Evolutionary conservation across 2,329 filamentous ascomycete species (phyloP).

Genomic region (Alternaria arbusti): DNA sequence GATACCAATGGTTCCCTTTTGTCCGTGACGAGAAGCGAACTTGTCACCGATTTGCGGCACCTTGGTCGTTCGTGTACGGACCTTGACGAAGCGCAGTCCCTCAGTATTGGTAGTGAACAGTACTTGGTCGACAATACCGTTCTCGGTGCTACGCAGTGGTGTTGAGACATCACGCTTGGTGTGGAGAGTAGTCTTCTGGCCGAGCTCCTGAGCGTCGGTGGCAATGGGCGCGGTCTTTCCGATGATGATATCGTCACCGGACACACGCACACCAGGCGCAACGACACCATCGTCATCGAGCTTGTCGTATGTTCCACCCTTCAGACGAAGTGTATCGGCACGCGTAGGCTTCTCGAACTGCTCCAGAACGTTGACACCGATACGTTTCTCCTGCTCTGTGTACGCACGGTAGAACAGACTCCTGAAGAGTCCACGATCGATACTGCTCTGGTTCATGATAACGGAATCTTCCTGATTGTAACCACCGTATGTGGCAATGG

Average conservation of each 20-base stretch:
- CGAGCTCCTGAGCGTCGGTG: conserved; percentile 89
- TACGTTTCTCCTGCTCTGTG: conserved; percentile 94
- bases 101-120: conserved; percentile 94
- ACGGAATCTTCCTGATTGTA: conserved; percentile 99
- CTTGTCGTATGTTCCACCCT: conserved; percentile 96
- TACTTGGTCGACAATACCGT: conserved; percentile 93
- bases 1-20: conserved; percentile 99
- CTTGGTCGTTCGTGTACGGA: conserved; percentile 96
- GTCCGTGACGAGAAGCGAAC: conserved; percentile 97
- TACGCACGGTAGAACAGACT: conserved; percentile 98
- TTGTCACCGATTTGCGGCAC: conserved; percentile 99
- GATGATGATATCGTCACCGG: conserved; percentile 98
- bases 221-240: conserved; percentile 97
- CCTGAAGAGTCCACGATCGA: conserved; percentile 95
- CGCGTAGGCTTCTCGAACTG: conserved; percentile 94
- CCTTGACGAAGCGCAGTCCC: conserved; percentile 94
- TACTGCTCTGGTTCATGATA: conserved; percentile 99
- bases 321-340: conserved; percentile 85
- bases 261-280: conserved; percentile 90
- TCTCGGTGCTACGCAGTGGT: conserved; percentile 91
- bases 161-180: conserved; percentile 96
- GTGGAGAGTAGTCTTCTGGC: conserved; percentile 87
- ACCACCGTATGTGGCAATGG: conserved; percentile 95
- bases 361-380: conserved; percentile 92
- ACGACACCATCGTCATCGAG: conserved; percentile 96